Evolutionary conservation across 768 basidiomycete species (phyloP), one percentile per base, ranked within the genome.

Genomic region (Hygrophorus pudorinus): DNA sequence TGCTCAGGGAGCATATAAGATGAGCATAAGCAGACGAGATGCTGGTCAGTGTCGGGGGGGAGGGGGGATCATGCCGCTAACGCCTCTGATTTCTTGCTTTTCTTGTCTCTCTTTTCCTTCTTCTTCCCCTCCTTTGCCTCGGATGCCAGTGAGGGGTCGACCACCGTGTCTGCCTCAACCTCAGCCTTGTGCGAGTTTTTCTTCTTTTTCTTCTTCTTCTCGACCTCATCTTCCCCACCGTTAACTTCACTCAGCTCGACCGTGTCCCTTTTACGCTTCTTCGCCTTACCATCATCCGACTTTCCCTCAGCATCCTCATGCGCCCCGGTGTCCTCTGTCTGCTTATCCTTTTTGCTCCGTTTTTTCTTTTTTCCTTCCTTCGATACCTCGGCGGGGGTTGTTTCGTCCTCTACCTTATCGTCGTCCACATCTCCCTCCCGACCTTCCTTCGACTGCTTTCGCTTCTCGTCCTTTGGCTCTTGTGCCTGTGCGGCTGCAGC

Each of bases 361-460:
- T 50, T 50, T 41, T 49, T 50, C 31, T 52, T 44, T 45, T 53
- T 54, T n/a, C 49, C 38, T 42, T 55, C 53, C 50, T 57, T 56
- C 9, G 27, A 27, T 41, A 45, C 42, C 41, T 54, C 49, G 29
- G 16, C 10, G 38, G 16, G 14, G 27, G 28, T 39, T 39, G n/a
- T 31, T 29, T 20, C 32, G n/a, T n/a, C n/a, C n/a, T n/a, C n/a
- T n/a, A n/a, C n/a, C n/a, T n/a, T 36, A 18, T 37, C 32, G n/a
- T 37, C 49, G 24, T 59, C 38, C 46, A 47, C 34, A 38, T 56
- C 52, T 42, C 53, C 52, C n/a, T n/a, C n/a, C n/a, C n/a, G n/a
- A n/a, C n/a, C n/a, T n/a, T n/a, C n/a, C 34, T 57, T 56, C 36
- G 29, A n/a, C 39, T 35, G 17, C 34, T 46, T 42, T 45, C 53